Percentiles rank a stretch among this genome's conserved stretches.
Conservation (phyloP, 2,329 filamentous ascomycete species). For the Trichocomaceae sp. region DNA sequence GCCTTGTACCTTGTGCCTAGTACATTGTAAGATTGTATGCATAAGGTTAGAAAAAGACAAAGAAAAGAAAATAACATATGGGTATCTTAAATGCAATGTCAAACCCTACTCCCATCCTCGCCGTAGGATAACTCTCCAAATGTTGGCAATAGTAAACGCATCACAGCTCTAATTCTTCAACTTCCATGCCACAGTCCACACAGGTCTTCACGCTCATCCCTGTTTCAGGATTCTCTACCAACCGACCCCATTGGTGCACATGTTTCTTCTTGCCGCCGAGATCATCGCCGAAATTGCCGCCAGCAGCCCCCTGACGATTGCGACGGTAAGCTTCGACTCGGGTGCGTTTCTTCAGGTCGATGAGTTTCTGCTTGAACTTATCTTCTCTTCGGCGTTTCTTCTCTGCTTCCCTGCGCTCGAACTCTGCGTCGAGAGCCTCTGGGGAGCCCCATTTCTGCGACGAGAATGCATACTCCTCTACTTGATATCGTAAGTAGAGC, state of each 20-base stretch:
- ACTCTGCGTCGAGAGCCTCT: conserved; percentile 81
- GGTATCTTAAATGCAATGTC: conserved; percentile 5
- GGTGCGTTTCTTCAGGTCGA: conserved; percentile 88
- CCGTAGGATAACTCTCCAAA: background rate
- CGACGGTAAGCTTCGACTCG: conserved; percentile 82
- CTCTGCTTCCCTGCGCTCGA: conserved; percentile 67
- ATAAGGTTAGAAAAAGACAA: background rate
- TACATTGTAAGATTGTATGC: no score
- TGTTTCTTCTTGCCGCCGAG: conserved; percentile 65
- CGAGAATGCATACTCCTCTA: conserved; percentile 85
- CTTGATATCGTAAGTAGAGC: conserved; percentile 86
- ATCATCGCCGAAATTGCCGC: conserved; percentile 65
- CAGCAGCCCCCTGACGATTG: conserved; percentile 49
- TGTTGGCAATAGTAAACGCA: background rate
- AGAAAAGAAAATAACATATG: no score
- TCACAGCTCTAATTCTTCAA: conserved; percentile 59
- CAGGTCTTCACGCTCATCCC: conserved; percentile 63
- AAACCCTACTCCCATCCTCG: background rate
- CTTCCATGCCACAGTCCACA: conserved; percentile 60
- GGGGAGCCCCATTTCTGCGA: conserved; percentile 81
- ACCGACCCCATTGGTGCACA: conserved; percentile 75
- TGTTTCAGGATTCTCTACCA: conserved; percentile 53
- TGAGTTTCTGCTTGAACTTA: conserved; percentile 83
- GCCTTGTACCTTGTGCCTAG: no score
- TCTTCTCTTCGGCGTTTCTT: conserved; percentile 82